Percentiles rank a stretch among this genome's conserved stretches.
Evolutionary conservation across 75 land plant species (phyloP).

Genomic region (Larix kaempferi): DNA sequence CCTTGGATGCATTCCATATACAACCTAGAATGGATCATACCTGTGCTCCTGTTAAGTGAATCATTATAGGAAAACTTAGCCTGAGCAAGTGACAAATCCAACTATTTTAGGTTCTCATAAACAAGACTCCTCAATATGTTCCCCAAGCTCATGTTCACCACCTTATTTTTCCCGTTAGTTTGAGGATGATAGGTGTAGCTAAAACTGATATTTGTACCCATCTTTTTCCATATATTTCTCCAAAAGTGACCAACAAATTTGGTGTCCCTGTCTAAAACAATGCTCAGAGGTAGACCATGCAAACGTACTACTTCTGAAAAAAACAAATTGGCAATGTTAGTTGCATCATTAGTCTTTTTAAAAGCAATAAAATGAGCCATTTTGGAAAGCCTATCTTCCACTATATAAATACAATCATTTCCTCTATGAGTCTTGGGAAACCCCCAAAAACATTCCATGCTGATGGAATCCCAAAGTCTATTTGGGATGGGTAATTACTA

Average conservation of each 20-base stretch:
- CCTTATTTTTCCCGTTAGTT: no score
- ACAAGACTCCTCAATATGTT: not conserved
- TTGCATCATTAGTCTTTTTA: not conserved
- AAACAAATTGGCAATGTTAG: no score
- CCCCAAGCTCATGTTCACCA: not conserved
- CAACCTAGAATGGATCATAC: no score
- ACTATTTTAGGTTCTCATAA: no score
- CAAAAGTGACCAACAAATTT: not conserved
- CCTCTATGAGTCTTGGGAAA: not conserved
- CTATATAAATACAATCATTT: not conserved
- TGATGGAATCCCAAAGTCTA: not conserved
- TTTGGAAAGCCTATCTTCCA: no score
- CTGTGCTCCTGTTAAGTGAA: no score
- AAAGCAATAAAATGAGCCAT: not conserved
- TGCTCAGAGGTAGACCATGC: not conserved
- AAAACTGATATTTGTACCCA: no score
- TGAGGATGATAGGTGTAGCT: not conserved
- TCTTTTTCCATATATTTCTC: not conserved
- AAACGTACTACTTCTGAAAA: not conserved
- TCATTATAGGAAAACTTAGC: no score
- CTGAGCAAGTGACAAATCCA: no score
- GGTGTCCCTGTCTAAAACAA: not conserved
- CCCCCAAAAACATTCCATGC: not conserved
- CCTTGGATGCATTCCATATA: no score
- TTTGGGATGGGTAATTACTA: no score